Conservation (phyloP, 2,329 filamentous ascomycete genomes). For the Kalmusia sp. region DNA sequence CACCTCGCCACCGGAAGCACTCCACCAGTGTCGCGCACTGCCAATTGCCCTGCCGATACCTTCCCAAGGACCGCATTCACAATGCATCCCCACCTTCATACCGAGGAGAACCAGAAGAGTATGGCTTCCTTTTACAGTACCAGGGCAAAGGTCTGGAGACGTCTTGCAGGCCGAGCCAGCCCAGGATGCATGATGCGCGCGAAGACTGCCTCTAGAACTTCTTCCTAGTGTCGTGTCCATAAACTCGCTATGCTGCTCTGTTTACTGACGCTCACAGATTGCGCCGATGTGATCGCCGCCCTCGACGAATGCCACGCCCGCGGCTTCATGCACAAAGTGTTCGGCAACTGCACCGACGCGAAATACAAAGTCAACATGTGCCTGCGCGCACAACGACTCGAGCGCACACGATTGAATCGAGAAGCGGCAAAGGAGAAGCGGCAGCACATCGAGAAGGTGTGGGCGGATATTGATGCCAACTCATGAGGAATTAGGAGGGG, state of each 20-base stretch:
- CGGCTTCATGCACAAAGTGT: slow-evolving; percentile 90
- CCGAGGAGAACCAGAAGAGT: slow-evolving; percentile 84
- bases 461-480: slow-evolving; percentile 79
- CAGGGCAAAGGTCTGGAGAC: too few relatives aligned
- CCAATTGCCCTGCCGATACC: slow-evolving; percentile 7
- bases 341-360: slow-evolving; percentile 87
- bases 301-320: slow-evolving; percentile 94
- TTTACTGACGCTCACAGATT: slow-evolving; percentile 66
- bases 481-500: slow-evolving; percentile 45
- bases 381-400: slow-evolving; percentile 78
- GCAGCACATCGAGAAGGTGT: slow-evolving; percentile 76
- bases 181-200: too few relatives aligned
- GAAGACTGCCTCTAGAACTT: too few relatives aligned
- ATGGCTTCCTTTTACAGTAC: too few relatives aligned
- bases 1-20: slow-evolving; percentile 7
- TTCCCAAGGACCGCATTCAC: slow-evolving; percentile 35
- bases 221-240: too few relatives aligned
- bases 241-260: too few relatives aligned
- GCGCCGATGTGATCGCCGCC: slow-evolving; percentile 90
- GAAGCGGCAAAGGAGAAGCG: slow-evolving; percentile 72
- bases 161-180: too few relatives aligned
- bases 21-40: slow-evolving; percentile 14
- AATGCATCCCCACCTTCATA: slow-evolving; percentile 98
- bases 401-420: slow-evolving; percentile 79
- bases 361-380: slow-evolving; percentile 88